Base-by-base conservation (phyloP, 2,329 filamentous ascomycete species). In the Fusarium phyllophilum region DNA sequence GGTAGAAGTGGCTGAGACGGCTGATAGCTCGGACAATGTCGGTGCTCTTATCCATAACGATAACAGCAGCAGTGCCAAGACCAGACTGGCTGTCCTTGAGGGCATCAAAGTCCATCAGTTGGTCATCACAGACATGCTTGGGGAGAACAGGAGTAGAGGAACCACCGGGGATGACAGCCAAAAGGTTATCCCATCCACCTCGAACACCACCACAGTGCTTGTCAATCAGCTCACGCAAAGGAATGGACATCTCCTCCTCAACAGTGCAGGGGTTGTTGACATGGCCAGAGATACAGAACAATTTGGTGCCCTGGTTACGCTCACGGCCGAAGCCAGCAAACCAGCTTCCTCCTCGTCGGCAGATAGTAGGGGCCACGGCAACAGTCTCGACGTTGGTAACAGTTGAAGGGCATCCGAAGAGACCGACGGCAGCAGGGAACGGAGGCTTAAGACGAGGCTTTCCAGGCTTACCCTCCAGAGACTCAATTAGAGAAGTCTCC, bases 211-310 rank as follows among this genome's bases (percentile, higher is more conserved):
- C 96, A 82, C 96, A 98, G 89, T 99, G 96, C 87, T 94, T 96
- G 74, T 99, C 96, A 79, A 99, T 98, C 73, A 99, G 91, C 85
- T 99, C 96, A 49, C 94, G 92, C 69, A 99, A 90, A 48, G 96
- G 93, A 77, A 99, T 99, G 59, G 94, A 97, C 96, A 99, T 99
- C 86, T 99, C 96, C 86, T 99, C 96, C 85, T 99, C 96, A 70
- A 99, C 96, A 2, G 96, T 98, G 84, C 91, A 94, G 62, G 96
- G 96, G 87, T 98, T 97, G 89, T 99, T 99, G 86, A 99, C 96
- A 84, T 98, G 94, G 34, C 96, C 96, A 62, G 96, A 98, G 82
- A 99, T 98, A 84, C 95, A 98, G 88, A 93, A 99, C 46, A 99
- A 93, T 89, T 99, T 99, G 75, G 96, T 99, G 79, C 96, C 96